These are phyloP conservation scores for Colletotrichum sidae DNA, from an alignment of 2,329 filamentous ascomycete genomes.

Conservation along the genomic window DNA sequence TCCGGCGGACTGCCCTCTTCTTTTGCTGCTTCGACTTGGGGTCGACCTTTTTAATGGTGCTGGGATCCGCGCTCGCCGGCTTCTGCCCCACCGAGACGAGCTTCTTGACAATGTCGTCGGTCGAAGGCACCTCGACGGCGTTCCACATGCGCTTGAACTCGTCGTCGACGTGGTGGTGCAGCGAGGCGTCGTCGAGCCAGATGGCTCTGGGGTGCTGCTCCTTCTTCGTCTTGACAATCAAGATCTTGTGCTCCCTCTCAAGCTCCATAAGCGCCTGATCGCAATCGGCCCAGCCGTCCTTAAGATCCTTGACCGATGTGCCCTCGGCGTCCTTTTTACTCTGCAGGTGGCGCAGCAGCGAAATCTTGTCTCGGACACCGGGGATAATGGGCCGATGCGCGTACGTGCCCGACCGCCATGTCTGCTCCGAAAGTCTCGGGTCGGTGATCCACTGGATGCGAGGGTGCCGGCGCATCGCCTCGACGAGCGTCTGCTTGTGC, in stretches of 20 bases:
- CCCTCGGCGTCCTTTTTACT: conserved; percentile 83
- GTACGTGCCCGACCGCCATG: conserved; percentile 79
- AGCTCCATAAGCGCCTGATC: conserved; percentile 82
- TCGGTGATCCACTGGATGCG: conserved; percentile 69
- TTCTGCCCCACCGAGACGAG: conserved; percentile 83
- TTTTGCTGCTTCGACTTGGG: conserved; percentile 79
- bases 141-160: conserved; percentile 90
- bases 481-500: conserved; percentile 72
- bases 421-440: conserved; percentile 71
- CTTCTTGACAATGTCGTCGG: conserved; percentile 81
- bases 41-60: conserved; percentile 62
- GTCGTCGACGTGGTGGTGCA: conserved; percentile 79
- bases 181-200: conserved; percentile 86
- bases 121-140: conserved; percentile 79
- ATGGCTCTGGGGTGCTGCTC: conserved; percentile 88
- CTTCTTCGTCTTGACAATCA: conserved; percentile 92
- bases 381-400: conserved; percentile 84
- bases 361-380: conserved; percentile 80
- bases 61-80: conserved; percentile 84
- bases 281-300: conserved; percentile 94
- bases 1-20: conserved; percentile 73
- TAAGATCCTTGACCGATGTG: conserved; percentile 87
- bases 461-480: conserved; percentile 74
- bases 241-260: conserved; percentile 81
- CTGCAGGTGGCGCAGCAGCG: conserved; percentile 85